Base-by-base conservation (phyloP, 805 yeast genomes). In the Jamesozyma hellenica region DNA sequence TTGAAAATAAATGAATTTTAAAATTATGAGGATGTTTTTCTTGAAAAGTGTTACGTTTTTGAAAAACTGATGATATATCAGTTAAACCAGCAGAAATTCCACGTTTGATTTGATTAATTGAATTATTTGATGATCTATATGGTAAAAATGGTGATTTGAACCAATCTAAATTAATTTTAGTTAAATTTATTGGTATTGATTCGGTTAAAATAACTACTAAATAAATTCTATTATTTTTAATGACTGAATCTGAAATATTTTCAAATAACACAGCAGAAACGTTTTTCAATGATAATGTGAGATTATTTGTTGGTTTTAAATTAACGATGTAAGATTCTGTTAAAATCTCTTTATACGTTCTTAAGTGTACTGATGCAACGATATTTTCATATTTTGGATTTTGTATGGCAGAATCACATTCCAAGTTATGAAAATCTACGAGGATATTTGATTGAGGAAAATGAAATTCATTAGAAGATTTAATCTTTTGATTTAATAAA, bases 61-160 rank as follows among this genome's bases (percentile, higher is more conserved):
- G 68, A 53, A 86, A 82, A 18, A 84, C 73, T 48, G 94, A 72
- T 4, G 92, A 76, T 36, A 86, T 79, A 61, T 86, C 94, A 29
- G 85, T 74, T 13, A 82, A 92, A 58, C 96, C 96, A 3, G 87
- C 88, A 29, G 90, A 92, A 13, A 86, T 74, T 42, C 95, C 95
- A 53, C 79, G 78, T 53, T 83, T 77, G 35, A 81, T 71, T 12
- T 40, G 28, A 10, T 38, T 33, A 5, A 45, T 36, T 28, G 43
- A 42, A 6, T 38, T 44, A 14, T 48, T 44, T 2, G 49, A 16
- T 11, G 46, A 36, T 28, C 45, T 42, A 21, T 47, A 48, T 1
- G 53, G 55, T 13, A 53, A 32, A 32, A 55, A 56, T 13, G 61
- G 58, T n/a, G 44, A 45, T 27, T 49, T 39, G 32, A 39, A 38